Base-by-base conservation (phyloP, 345 rosid species). In the Noccaea bulbosa region DNA sequence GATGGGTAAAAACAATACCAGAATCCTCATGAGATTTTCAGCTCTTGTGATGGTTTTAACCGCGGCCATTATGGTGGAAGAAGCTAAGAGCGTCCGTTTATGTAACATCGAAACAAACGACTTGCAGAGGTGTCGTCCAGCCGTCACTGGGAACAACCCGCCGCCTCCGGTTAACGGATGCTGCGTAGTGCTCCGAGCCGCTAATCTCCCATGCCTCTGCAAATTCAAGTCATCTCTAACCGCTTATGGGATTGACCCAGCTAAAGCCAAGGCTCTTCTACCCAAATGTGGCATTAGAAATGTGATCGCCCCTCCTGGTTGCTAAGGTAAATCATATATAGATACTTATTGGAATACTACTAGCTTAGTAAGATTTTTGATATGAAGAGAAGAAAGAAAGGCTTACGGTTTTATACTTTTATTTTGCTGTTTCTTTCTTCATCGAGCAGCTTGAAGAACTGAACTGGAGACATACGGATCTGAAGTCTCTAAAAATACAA, bases 181-280 rank as follows among this genome's bases (percentile, higher is more conserved):
- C 39, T 88, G 91, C 15, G 5, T 53, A 10, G 77, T 71, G 20
- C 55, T 80, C 20, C 62, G 50, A 48, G 46, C 53, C 0, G 85
- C 81, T 27, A 51, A 82, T 70, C 61, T 83, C 59, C 22, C 24
- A 1, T 88, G 87, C 52, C 82, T 84, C n/a, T 86, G 87, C 30
- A 0, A 27, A 0, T 27, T 27, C 30, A 27, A 27, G 30, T 27
- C 30, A 27, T 27, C 2, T 27, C 4, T 0, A 27, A 27, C 2
- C 30, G 4, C 3, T 27, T 2, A 27, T 27, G 30, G 30, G 44
- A 76, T 84, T 53, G 40, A 81, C 17, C 85, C 88, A 0, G 49
- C 65, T 3, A 48, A 45, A 14, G 83, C 85, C 50, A 67, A 79
- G 62, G 79, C 82, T 7, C 74, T 83, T 77, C 72, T 82, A 3